These are phyloP conservation scores for Neurospora tetrasperma DNA, from an alignment of 495 filamentous ascomycete genomes.

Conservation along the genomic window DNA sequence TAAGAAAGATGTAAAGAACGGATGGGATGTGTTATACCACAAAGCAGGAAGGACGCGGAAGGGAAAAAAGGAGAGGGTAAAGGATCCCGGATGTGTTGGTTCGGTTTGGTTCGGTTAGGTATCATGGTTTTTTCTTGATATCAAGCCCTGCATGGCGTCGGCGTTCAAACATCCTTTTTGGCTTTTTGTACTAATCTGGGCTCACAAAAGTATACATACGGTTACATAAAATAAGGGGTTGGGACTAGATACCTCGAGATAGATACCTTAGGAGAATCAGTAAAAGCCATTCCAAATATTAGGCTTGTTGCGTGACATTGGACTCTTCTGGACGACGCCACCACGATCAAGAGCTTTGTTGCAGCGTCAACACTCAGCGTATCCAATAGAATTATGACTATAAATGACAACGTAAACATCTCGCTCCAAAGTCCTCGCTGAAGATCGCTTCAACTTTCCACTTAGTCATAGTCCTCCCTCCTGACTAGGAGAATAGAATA, in stretches of 20 bases:
- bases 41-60: background rate
- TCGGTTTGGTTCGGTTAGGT: background rate
- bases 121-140: slow-evolving; percentile 2
- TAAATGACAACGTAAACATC: background rate
- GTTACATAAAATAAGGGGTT: slow-evolving; percentile 1
- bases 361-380: background rate
- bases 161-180: background rate
- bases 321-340: background rate
- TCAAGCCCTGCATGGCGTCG: slow-evolving; percentile 7
- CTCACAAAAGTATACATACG: slow-evolving; percentile 2
- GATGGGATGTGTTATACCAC: background rate
- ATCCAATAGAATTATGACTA: background rate
- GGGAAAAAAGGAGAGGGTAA: background rate
- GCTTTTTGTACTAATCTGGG: slow-evolving; percentile 2
- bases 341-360: background rate
- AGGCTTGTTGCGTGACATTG: background rate
- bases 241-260: background rate
- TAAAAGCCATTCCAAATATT: background rate
- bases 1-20: background rate
- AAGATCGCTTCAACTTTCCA: background rate
- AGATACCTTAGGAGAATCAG: background rate
- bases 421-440: background rate
- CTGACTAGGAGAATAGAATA: background rate
- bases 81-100: background rate
- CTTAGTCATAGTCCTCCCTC: background rate